Conservation (phyloP, 192 early-diverging fungal species). For the Podila epicladia region DNA sequence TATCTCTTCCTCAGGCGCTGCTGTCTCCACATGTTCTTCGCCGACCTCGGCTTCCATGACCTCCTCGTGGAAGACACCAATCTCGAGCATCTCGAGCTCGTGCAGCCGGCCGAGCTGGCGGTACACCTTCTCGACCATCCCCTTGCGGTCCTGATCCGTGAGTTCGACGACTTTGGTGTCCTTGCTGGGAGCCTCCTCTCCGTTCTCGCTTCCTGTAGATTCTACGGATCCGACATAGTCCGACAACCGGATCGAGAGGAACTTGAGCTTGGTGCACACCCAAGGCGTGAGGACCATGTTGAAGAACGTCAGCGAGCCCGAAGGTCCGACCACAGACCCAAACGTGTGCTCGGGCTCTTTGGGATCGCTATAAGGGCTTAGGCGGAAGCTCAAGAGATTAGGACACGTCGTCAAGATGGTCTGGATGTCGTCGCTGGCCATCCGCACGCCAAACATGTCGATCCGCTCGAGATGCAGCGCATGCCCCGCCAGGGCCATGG, state of each 20-base stretch:
- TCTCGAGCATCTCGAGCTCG: neutral
- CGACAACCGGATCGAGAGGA: neutral
- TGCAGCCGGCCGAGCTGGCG: neutral
- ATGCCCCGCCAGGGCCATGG: neutral
- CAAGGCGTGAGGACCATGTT: neutral
- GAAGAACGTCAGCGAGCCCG: neutral
- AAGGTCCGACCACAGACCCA: neutral
- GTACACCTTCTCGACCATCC: neutral
- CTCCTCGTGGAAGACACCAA: neutral
- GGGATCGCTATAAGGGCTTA: neutral
- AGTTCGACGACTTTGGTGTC: neutral
- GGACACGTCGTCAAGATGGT: neutral
- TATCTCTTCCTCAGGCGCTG: neutral
- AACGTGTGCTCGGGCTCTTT: neutral
- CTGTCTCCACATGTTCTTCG: neutral
- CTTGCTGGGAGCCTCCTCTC: neutral
- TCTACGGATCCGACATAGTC: neutral
- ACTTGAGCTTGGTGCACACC: neutral
- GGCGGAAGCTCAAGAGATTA: neutral
- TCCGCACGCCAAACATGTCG: slow-evolving; percentile 1
- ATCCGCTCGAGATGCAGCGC: neutral
- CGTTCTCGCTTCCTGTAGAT: neutral
- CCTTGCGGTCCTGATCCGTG: neutral
- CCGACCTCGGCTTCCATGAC: neutral
- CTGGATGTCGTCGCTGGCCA: slow-evolving; percentile 1